Percentiles rank a stretch among this genome's conserved stretches.
phyloP scores from a whole-genome alignment of 768 basidiomycete species.

The Calocybe cyanea region DNA sequence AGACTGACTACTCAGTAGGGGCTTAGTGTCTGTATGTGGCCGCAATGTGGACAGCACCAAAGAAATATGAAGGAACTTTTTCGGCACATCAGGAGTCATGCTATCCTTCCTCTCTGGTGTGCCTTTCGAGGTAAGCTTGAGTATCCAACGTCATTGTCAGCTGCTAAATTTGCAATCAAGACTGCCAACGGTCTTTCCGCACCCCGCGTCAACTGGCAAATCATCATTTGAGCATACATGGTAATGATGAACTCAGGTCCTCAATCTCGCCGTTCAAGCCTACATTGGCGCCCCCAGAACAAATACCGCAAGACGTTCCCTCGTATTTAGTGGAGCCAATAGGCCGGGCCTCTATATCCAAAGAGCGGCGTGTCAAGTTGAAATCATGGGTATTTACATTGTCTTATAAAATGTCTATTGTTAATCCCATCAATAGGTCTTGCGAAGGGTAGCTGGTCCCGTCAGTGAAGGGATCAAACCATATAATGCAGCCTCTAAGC shows the following conservation, averaged over 20 bases:
- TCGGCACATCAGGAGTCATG: slow-evolving; percentile 55
- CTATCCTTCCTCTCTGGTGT: slow-evolving; percentile 37
- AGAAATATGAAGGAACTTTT: slow-evolving; percentile 29
- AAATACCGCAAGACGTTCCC: slow-evolving; percentile 42
- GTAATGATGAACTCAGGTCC: slow-evolving; percentile 30
- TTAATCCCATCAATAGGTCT: slow-evolving; percentile 16
- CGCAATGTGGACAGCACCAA: slow-evolving; percentile 46
- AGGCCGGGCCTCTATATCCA: slow-evolving; percentile 40
- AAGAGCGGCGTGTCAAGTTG: slow-evolving; percentile 46
- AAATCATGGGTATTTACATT: slow-evolving; percentile 45
- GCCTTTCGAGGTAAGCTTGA: slow-evolving; percentile 45
- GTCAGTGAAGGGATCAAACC: slow-evolving; percentile 31
- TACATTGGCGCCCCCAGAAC: slow-evolving; percentile 25
- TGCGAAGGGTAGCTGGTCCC: slow-evolving; percentile 24
- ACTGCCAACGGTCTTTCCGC: slow-evolving; percentile 48
- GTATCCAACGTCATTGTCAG: neutral
- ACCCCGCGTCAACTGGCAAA: slow-evolving; percentile 43
- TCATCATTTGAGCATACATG: slow-evolving; percentile 42
- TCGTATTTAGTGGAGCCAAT: slow-evolving; percentile 48
- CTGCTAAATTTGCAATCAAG: slow-evolving; percentile 27
- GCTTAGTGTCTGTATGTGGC: slow-evolving; percentile 53
- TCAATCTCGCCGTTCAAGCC: slow-evolving; percentile 29
- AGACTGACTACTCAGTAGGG: slow-evolving; percentile 3
- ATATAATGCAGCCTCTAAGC: slow-evolving; percentile 38
- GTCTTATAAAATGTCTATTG: slow-evolving; percentile 5